Conservation (phyloP, 139 green algal genomes). For the Volvox africanus region DNA sequence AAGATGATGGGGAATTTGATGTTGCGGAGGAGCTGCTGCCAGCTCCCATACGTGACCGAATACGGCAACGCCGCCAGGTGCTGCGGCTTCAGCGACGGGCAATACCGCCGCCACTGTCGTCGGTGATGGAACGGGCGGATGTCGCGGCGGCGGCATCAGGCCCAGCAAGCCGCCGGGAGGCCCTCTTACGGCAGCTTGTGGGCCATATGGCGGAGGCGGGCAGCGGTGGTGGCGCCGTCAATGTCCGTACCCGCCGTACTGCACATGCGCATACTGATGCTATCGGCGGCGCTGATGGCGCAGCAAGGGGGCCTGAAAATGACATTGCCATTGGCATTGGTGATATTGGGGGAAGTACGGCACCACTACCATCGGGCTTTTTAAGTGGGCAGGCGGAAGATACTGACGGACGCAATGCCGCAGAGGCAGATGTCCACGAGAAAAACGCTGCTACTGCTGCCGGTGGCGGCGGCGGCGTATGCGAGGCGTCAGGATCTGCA, state of each 20-base stretch:
- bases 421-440: no score
- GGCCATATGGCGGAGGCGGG: neutral
- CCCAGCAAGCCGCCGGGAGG: neutral
- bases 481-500: neutral
- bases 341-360: neutral
- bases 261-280: neutral
- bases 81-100: neutral
- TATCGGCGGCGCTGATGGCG: neutral
- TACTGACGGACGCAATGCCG: no score
- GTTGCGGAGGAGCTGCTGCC: conserved; percentile 40
- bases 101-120: neutral
- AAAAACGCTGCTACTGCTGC: neutral
- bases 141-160: neutral
- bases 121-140: neutral
- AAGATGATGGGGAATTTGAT: conserved; percentile 10
- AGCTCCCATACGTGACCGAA: neutral
- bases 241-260: neutral
- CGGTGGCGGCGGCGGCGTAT: no score
- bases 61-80: conserved; percentile 8
- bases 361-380: neutral
- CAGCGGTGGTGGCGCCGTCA: neutral
- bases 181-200: neutral
- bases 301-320: neutral
- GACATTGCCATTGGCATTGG: neutral
- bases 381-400: neutral